Conservation (phyloP, 2,329 filamentous ascomycete species). For the Sclerotinia trifoliorum region DNA sequence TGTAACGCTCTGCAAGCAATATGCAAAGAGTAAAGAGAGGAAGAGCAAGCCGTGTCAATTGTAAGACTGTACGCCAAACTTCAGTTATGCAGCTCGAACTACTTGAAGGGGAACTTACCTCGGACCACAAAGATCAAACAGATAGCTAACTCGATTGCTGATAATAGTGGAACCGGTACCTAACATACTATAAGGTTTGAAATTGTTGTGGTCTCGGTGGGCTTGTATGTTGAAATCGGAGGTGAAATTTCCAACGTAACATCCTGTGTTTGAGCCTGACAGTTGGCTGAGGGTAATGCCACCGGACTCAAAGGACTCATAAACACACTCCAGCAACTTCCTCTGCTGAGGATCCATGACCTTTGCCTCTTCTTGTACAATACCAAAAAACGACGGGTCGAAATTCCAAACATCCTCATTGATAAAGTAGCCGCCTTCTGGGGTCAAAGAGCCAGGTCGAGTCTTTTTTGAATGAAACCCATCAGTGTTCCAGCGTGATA, state of each 20-base stretch:
- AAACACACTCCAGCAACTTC: conserved; percentile 16
- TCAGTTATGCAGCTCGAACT: conserved; percentile 45
- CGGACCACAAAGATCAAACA: conserved; percentile 36
- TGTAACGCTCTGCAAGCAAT: conserved; percentile 45
- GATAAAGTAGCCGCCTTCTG: conserved; percentile 29
- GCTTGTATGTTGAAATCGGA: conserved; percentile 14
- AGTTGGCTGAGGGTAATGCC: conserved; percentile 20
- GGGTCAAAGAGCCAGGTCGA: conserved; percentile 24
- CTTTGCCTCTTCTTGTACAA: conserved; percentile 19
- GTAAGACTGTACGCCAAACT: conserved; percentile 39
- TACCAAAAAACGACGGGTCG: conserved; percentile 25
- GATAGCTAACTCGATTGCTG: conserved; percentile 33
- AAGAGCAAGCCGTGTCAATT: conserved; percentile 49
- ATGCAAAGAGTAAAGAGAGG: conserved; percentile 45
- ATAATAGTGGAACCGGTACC: conserved; percentile 22
- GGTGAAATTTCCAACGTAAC: conserved; percentile 29
- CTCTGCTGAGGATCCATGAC: conserved; percentile 19
- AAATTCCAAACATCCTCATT: conserved; percentile 35
- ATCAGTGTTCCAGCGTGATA: conserved; percentile 27
- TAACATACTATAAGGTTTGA: conserved; percentile 34
- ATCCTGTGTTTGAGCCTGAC: conserved; percentile 29
- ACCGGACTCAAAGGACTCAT: conserved; percentile 19
- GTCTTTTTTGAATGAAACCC: conserved; percentile 23
- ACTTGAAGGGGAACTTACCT: conserved; percentile 57
- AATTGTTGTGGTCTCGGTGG: conserved; percentile 23